Percentiles rank a stretch among this genome's conserved stretches.
phyloP scores from a whole-genome alignment of 2,329 filamentous ascomycete species.

The Cladosporium colombiae region DNA sequence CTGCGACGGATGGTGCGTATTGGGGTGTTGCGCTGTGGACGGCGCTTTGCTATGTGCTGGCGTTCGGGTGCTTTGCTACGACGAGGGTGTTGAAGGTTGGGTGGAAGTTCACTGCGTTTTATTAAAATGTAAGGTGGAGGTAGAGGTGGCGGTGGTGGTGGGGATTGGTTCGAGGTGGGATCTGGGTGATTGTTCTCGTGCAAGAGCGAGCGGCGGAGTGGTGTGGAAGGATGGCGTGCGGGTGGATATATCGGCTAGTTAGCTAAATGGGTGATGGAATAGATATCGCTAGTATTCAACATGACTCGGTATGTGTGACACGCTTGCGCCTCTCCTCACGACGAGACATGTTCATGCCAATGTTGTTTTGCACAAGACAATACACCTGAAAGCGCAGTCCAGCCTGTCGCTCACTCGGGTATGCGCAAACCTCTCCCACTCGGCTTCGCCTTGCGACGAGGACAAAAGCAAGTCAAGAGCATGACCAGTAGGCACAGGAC shows the following conservation, averaged over 20 bases:
- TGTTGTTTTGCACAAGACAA: not conserved
- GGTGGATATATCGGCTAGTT: not conserved
- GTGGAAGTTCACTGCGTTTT: slow-evolving; percentile 36
- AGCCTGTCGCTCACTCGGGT: not conserved
- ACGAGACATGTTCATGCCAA: not conserved
- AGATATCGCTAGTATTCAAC: not conserved
- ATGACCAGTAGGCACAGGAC: not conserved
- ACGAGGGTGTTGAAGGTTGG: slow-evolving; percentile 46
- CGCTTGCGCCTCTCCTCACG: not conserved
- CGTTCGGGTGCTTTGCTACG: slow-evolving; percentile 42
- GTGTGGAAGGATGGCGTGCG: not conserved
- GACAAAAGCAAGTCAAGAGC: not conserved
- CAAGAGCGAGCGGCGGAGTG: not conserved
- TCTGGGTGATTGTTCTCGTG: not conserved
- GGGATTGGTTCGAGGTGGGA: not conserved
- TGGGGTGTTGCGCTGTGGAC: slow-evolving; percentile 51
- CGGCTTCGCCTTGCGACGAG: not conserved
- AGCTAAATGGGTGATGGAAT: not conserved
- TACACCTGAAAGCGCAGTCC: not conserved
- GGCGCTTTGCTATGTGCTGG: slow-evolving; percentile 44
- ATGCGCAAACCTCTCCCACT: not conserved
- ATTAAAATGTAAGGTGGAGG: slow-evolving; percentile 16
- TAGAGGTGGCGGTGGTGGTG: not conserved
- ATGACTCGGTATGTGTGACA: not conserved
- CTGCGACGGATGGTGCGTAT: slow-evolving; percentile 43